Evolutionary conservation across 805 yeast genomes (phyloP), one percentile per base, ranked within the genome.

Genomic region (Kluyveromyces siamensis): DNA sequence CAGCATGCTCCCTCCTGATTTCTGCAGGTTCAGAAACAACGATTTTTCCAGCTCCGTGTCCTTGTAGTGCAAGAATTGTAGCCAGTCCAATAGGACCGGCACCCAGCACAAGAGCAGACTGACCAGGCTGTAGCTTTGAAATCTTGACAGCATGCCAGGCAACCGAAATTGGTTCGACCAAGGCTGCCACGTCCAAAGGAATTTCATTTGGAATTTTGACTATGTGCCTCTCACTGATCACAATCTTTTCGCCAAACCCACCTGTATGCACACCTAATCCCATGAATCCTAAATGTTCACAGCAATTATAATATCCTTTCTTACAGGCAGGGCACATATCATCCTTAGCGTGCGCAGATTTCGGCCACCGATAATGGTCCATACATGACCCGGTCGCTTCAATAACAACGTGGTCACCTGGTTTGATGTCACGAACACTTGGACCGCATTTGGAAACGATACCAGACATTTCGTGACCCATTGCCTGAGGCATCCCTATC

Each of bases 21-120:
- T 62, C 54, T 0, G 81, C 73, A 8, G 78, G 75, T 56, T 79
- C 83, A 40, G 75, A 68, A 27, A 75, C 77, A 16, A 79, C 74
- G 48, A 78, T 73, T 19, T 58, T 75, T 19, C 67, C 66, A 44
- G 72, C 71, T 2, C 77, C 83, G 50, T 70, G 70, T 40, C 78
- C 71, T 16, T 79, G 76, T 45, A 79, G 66, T 17, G 77, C 81
- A 41, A 80, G 62, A n/a, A 79, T 67, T 3, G 81, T 72, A 19
- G 83, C 77, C 21, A 81, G 63, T 6, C 85, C 84, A 58, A 80
- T 79, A 19, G 84, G 82, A 5, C 85, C 85, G 27, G 80, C 77
- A 30, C 84, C 84, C 14, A 80, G 58, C 14, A 80, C 76, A 43
- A 79, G 63, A 3, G 76, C 79, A 21, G 69, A 59, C 37, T 71